Evolutionary conservation across 805 yeast species (phyloP), one percentile per base, ranked within the genome.

Genomic region (Ascoidea asiatica): DNA sequence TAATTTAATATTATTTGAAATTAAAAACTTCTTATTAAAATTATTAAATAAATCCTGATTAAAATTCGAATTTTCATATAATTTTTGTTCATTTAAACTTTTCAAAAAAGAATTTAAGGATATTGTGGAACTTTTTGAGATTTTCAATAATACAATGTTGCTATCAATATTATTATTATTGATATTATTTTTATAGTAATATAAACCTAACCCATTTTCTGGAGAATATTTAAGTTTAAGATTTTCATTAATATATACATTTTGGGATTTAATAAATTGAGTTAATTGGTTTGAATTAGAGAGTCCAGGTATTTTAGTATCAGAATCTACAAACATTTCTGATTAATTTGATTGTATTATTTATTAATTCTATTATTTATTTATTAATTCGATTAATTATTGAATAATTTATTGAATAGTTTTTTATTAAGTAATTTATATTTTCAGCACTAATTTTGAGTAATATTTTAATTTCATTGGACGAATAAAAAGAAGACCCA

Each of bases 401-500:
- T 15, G 44, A 39, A 21, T 23, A 37, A 21, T 21, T 37, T 18
- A 35, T 43, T n/a, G 48, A 45, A 3, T 37, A 35, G 18, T 23
- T 45, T 19, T 35, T 45, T 21, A 19, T 40, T 4, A 8, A 42
- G 6, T 18, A 20, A 13, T 22, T 45, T 4, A 38, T 45, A 15
- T 39, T 43, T 7, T 17, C 42, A 13, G 44, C 36, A 15, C n/a
- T 42, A 6, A 43, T 43, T 7, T 33, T 45, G 11, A 23, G 39
- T 5, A 33, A 37, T 5, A 20, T 43, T 2, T 19, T 37, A n/a
- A n/a, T n/a, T n/a, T n/a, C n/a, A n/a, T n/a, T n/a, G n/a, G n/a
- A n/a, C n/a, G n/a, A n/a, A n/a, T n/a, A n/a, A n/a, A n/a, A n/a
- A n/a, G n/a, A n/a, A n/a, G n/a, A n/a, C n/a, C n/a, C n/a, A n/a